Evolutionary conservation across 2,329 filamentous ascomycete species (phyloP), one percentile per base, ranked within the genome.

Genomic region (Diplodia seriata): DNA sequence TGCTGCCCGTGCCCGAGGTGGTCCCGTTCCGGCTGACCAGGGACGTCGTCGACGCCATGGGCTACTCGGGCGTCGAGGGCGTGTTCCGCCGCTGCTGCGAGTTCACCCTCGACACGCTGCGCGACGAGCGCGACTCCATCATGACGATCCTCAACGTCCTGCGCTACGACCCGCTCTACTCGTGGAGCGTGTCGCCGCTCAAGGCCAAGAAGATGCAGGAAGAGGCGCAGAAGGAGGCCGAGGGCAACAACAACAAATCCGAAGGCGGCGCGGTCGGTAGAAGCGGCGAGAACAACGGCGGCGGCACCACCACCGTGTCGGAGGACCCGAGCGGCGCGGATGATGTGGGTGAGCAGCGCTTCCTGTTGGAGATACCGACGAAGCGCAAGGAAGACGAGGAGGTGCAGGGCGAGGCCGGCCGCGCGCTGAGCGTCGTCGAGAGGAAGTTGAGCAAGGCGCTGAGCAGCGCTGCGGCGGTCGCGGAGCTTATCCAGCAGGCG

Each of bases 141-240:
- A 98, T 97, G 94, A 98, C 95, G 0, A 93, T 99, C 65, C 87
- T 99, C 23, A 96, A 99, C 76, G 96, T 99, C 26, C 83, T 99
- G 69, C 91, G 96, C n/a, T 98, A 97, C 79, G 95, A 99, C 83
- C 96, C 95, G 1, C 82, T 99, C 70, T 97, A 98, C 78, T 95
- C 89, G 69, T 99, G 95, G 95, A 94, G 92, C 43, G 89, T 97
- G 67, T 95, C 92, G 12, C 87, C 88, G 0, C 78, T 89, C 18
- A 85, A 88, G 59, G 85, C 89, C 67, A 89, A 87, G 76, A 84
- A 85, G 66, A 90, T 91, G 85, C 89, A 90, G 74, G 87, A 90
- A 72, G 87, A 85, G 54, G 84, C 85, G 49, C 84, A 85, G 50
- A 85, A 86, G 2, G 83, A 82, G 9, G 47, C 29, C 3, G 26